These are phyloP conservation scores for Fusarium kyushuense DNA, from an alignment of 2,329 filamentous ascomycete species.

Conservation along the genomic window DNA sequence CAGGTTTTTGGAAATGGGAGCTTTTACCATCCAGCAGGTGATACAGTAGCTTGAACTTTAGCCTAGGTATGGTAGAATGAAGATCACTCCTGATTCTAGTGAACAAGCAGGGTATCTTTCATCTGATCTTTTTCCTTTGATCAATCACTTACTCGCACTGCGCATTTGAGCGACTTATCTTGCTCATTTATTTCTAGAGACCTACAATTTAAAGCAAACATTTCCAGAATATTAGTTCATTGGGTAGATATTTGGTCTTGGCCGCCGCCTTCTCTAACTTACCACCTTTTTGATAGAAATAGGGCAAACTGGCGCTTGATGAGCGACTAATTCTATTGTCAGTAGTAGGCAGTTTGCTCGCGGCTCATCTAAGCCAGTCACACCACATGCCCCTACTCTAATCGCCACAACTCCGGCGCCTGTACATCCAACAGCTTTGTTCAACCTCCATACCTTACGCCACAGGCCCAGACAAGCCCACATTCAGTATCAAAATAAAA, in stretches of 20 bases:
- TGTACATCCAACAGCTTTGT: conserved; percentile 20
- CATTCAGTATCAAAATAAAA: conserved; percentile 8
- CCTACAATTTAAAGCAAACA: not conserved
- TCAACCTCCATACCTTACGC: conserved; percentile 7
- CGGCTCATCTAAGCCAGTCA: conserved; percentile 40
- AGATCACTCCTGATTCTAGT: conserved; percentile 25
- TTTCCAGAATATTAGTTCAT: not conserved
- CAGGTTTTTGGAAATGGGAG: not conserved
- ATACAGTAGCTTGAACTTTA: not conserved
- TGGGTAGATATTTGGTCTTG: not conserved
- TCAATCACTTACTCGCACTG: not conserved
- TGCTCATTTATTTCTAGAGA: not conserved
- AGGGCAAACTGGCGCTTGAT: conserved; percentile 10
- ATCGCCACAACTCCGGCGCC: conserved; percentile 37
- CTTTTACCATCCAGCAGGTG: not conserved
- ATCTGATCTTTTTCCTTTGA: conserved; percentile 10
- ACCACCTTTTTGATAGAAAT: not conserved
- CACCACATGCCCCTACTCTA: conserved; percentile 24
- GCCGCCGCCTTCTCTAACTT: not conserved
- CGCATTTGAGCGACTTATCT: not conserved
- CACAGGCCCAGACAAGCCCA: not conserved
- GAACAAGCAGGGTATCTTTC: conserved; percentile 1
- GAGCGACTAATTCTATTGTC: conserved; percentile 10
- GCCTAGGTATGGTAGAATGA: conserved; percentile 16
- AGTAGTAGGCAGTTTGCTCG: not conserved